These are phyloP conservation scores for Fusarium sp. DNA, from an alignment of 2,329 filamentous ascomycete species.

Conservation along the genomic window DNA sequence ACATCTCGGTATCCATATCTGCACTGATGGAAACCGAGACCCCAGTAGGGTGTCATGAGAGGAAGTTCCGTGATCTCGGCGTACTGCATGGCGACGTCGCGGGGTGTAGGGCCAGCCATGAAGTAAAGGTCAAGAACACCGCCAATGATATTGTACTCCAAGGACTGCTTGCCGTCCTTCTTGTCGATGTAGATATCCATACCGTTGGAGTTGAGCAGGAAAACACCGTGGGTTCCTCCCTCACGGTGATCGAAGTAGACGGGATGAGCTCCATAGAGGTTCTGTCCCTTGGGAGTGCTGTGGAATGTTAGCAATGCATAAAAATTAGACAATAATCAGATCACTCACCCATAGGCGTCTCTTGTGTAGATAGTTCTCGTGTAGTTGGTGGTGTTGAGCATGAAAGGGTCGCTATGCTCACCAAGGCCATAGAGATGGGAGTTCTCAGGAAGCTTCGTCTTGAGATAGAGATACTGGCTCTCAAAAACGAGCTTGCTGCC, in stretches of 20 bases:
- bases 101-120: slow-evolving; percentile 69
- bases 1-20: slow-evolving; percentile 74
- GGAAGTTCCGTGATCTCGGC: slow-evolving; percentile 68
- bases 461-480: slow-evolving; percentile 80
- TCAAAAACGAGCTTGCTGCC: slow-evolving; percentile 78
- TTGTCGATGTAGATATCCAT: slow-evolving; percentile 83
- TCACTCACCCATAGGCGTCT: slow-evolving; percentile 63
- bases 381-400: slow-evolving; percentile 73
- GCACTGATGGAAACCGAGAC: slow-evolving; percentile 73
- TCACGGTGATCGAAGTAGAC: slow-evolving; percentile 81
- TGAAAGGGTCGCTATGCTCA: slow-evolving; percentile 80
- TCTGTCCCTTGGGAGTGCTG: slow-evolving; percentile 68
- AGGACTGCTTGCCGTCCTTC: slow-evolving; percentile 70
- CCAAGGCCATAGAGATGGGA: slow-evolving; percentile 84
- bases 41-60: slow-evolving; percentile 74
- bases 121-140: slow-evolving; percentile 82
- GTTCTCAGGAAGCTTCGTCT: slow-evolving; percentile 75
- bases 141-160: slow-evolving; percentile 84
- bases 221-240: slow-evolving; percentile 71
- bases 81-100: slow-evolving; percentile 71
- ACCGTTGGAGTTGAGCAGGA: slow-evolving; percentile 78
- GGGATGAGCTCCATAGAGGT: slow-evolving; percentile 80
- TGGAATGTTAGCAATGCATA: fast-evolving
- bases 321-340: fast-evolving
- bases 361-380: slow-evolving; percentile 73